Base-by-base conservation (phyloP, 768 basidiomycete genomes). In the Steccherinum ochraceum region DNA sequence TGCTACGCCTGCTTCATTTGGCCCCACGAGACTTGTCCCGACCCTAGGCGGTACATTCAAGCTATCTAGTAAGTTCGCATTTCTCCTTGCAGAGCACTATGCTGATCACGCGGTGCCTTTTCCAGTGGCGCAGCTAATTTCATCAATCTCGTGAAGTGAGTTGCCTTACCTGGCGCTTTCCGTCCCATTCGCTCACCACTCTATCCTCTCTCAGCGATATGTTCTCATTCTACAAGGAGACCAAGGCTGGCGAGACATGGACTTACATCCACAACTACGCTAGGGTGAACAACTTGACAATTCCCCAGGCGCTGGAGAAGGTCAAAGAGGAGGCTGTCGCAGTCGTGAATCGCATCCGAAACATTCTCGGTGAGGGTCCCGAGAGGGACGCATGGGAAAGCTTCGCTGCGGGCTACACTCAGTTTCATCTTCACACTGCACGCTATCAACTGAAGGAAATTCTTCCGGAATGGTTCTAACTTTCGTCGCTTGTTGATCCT, bases 1-100 rank as follows among this genome's bases (percentile, higher is more conserved):
- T 61, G 65, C 0, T 75, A 66, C 39, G 54, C 58, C 1, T 56
- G 70, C 47, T 65, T 67, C 53, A 58, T 63, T 3, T 76, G 72
- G 56, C 54, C 55, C 49, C 68, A 69, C 13, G 27, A 45, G 2
- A 62, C 63, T 5, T 42, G 70, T 10, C 66, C 69, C 2, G 52
- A 56, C 12, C 12, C 73, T 25, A 51, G 51, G 12, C 48, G 57
- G 5, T 73, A 70, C 40, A 63, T 66, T 12, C 72, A 74, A 50
- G 64, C 63, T n/a, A 56, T 73, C 42, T 72, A 68, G 55, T 56
- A 25, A 42, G 55, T 52, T n/a, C 4, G 30, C 45, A 44, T 48
- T 13, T 45, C 42, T 18, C 25, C 4, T 51, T 26, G 7, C 19
- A 3, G 16, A 18, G 13, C 16, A 13, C 16, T 19, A 21, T 23